Base-by-base conservation (phyloP, 768 basidiomycete genomes). In the Collybia mongolica region DNA sequence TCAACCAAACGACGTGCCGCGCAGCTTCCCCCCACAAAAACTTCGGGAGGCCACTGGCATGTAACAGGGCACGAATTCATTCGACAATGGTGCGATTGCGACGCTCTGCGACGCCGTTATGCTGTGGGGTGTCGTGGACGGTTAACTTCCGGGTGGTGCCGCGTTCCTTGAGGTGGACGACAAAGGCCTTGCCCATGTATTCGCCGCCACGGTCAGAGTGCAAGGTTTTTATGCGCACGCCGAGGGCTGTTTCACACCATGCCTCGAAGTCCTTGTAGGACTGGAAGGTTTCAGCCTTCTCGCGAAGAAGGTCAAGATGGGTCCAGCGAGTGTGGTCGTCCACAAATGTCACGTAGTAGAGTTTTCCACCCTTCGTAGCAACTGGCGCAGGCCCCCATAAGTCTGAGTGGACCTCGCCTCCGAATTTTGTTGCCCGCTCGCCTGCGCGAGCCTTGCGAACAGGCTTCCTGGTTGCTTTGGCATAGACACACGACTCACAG, bases 401-500 rank as follows among this genome's bases (percentile, higher is more conserved):
- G n/a, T n/a, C n/a, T n/a, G n/a, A n/a, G n/a, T n/a, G n/a, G n/a
- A n/a, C n/a, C n/a, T n/a, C n/a, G 2, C 55, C 1, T 45, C 55
- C 0, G 69, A 63, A 2, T 57, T 56, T 3, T 68, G 58, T 0
- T 65, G 64, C n/a, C 61, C 40, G n/a, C n/a, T n/a, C n/a, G n/a
- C n/a, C n/a, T n/a, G n/a, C n/a, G 1, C 64, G 54, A 6, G 64
- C 64, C 46, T 68, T 67, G 15, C 58, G 46, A 20, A 73, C 54
- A 0, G 70, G 58, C 49, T 71, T 69, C 0, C 63, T 46, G 0
- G 59, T 74, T 0, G 64, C 61, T 53, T 79, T 81, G 1, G 66
- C 76, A 47, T 72, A 72, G 1, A 72, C 56, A 41, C 79, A 81
- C 0, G 72, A 69, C 14, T 75, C 63, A 52, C 79, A 81, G 19